Conservation (phyloP, 768 basidiomycete species). For the Xerocomus potaroensis region DNA sequence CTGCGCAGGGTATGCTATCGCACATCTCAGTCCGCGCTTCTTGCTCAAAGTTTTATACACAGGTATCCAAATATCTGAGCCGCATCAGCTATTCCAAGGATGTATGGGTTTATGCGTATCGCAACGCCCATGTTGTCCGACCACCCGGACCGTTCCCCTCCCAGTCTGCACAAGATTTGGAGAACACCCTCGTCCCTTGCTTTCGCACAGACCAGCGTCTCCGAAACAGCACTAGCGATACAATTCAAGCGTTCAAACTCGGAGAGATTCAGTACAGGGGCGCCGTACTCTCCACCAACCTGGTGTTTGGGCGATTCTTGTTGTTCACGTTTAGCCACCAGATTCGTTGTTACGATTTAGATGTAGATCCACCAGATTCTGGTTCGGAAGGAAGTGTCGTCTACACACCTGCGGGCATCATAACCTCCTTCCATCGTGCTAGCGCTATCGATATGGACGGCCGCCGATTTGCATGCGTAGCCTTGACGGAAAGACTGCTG, state of each 20-base stretch:
- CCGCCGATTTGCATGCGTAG: constrained; percentile 3
- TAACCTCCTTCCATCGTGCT: constrained; percentile 8
- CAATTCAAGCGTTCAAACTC: not conserved
- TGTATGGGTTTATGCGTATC: constrained; percentile 18
- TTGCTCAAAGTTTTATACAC: not conserved
- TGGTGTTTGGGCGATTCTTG: constrained; percentile 17
- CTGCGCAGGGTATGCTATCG: not conserved
- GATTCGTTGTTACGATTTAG: constrained; percentile 15
- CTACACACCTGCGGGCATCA: too few relatives aligned
- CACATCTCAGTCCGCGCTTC: not conserved
- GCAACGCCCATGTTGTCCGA: not conserved
- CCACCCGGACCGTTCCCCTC: not conserved
- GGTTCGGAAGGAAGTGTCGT: not conserved
- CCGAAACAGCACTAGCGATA: not conserved
- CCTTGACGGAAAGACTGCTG: not conserved
- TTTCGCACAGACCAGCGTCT: constrained; percentile 10
- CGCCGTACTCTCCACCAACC: not conserved
- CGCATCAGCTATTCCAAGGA: constrained; percentile 4
- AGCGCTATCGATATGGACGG: not conserved
- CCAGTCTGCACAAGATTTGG: not conserved
- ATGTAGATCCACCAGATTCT: too few relatives aligned
- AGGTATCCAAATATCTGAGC: not conserved
- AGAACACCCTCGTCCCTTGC: constrained; percentile 9
- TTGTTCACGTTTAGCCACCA: constrained; percentile 10
- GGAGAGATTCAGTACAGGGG: constrained; percentile 9